Evolutionary conservation across 371 early-diverging fungal species (phyloP).

Genomic region (Circinella umbellata): DNA sequence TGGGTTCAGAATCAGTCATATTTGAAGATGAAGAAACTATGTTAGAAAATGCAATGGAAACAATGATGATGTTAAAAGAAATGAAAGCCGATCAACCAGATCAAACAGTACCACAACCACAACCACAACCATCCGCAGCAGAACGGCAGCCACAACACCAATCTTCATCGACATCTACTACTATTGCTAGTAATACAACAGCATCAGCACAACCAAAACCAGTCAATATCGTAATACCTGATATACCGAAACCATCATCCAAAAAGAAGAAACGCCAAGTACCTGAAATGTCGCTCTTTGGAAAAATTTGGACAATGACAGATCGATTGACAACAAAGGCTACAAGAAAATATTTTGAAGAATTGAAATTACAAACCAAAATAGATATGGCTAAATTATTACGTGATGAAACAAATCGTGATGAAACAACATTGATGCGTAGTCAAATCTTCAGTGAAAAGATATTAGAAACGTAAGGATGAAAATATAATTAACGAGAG

Average conservation of each 20-base stretch:
- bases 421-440: slow-evolving; percentile 36
- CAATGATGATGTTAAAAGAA: slow-evolving; percentile 55
- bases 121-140: neutral
- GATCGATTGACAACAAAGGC: slow-evolving; percentile 51
- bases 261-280: slow-evolving; percentile 39
- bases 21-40: slow-evolving; percentile 24
- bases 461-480: slow-evolving; percentile 51
- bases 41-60: slow-evolving; percentile 47
- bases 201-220: slow-evolving; percentile 2
- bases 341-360: slow-evolving; percentile 41
- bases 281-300: slow-evolving; percentile 56
- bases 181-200: neutral
- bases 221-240: slow-evolving; percentile 4
- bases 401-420: slow-evolving; percentile 25
- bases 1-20: slow-evolving; percentile 10
- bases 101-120: slow-evolving; percentile 7
- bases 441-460: slow-evolving; percentile 56
- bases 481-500: neutral
- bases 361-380: slow-evolving; percentile 19
- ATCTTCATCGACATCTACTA: too few relatives aligned
- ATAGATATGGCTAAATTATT: slow-evolving; percentile 9
- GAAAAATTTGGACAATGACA: slow-evolving; percentile 58
- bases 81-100: slow-evolving; percentile 41
- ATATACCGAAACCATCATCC: slow-evolving; percentile 6
- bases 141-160: neutral